Percentiles rank a stretch among this genome's conserved stretches.
These are phyloP conservation scores for Closterium sp. DNA, from an alignment of 139 green algal genomes.

Conservation along the genomic window DNA sequence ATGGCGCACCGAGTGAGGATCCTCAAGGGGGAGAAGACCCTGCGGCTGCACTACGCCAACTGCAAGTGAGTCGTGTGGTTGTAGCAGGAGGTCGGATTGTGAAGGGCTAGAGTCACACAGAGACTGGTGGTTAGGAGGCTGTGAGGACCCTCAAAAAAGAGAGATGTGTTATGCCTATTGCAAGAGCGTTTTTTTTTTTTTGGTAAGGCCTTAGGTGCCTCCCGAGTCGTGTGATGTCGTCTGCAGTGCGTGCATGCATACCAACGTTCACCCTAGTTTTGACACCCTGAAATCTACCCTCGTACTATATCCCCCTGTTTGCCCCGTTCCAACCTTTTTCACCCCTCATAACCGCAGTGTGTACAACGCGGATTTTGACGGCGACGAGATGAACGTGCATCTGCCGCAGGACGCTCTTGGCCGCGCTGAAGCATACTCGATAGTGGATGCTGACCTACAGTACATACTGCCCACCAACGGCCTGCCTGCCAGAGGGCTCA, in stretches of 20 bases:
- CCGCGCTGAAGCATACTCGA: constrained; percentile 88
- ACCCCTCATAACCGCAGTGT: constrained; percentile 24
- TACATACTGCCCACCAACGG: constrained; percentile 95
- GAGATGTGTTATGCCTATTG: no score
- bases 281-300: not conserved
- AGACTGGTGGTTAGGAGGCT: no score
- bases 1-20: constrained; percentile 67
- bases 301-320: not conserved
- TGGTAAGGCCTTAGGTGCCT: no score
- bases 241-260: no score
- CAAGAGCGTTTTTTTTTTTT: no score
- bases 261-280: no score
- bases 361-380: constrained; percentile 92
- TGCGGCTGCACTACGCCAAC: constrained; percentile 99
- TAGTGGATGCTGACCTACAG: constrained; percentile 91
- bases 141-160: no score
- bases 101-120: no score
- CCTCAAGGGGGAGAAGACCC: constrained; percentile 86
- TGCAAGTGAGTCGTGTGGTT: constrained; percentile 65
- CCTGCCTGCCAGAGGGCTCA: constrained; percentile 90
- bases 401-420: constrained; percentile 88
- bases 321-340: not conserved
- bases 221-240: no score
- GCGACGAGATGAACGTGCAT: constrained; percentile 99
- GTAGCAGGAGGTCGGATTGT: no score